phyloP scores from a whole-genome alignment of 805 yeast species.

The Starmerella vaccinii region DNA sequence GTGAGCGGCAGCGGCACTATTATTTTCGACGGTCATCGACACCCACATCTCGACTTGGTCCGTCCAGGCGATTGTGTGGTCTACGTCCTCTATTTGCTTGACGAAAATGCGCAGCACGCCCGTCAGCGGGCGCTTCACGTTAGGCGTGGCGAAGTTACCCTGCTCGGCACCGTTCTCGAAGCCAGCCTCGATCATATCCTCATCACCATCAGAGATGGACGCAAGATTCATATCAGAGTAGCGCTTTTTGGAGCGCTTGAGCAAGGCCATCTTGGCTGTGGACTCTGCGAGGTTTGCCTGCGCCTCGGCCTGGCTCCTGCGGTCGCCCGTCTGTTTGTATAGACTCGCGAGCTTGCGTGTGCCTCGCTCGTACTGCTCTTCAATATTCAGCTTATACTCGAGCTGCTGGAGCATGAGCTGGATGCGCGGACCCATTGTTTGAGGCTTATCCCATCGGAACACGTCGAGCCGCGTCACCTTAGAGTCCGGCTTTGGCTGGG shows the following conservation, averaged over 20 bases:
- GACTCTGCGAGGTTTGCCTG: constrained; percentile 78
- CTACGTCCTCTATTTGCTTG: constrained; percentile 74
- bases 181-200: constrained; percentile 13
- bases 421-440: constrained; percentile 79
- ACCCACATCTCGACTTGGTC: constrained; percentile 84
- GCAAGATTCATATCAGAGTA: constrained; percentile 77
- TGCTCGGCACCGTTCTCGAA: constrained; percentile 19
- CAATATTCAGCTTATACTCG: constrained; percentile 88
- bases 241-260: constrained; percentile 72
- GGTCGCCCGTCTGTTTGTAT: constrained; percentile 86
- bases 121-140: constrained; percentile 68
- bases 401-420: constrained; percentile 92
- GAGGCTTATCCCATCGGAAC: constrained; percentile 81
- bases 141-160: constrained; percentile 55
- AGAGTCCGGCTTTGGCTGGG: constrained; percentile 6
- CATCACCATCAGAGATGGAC: constrained; percentile 24
- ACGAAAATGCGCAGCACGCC: constrained; percentile 71
- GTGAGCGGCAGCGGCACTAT: constrained; percentile 44
- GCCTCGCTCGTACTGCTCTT: constrained; percentile 84
- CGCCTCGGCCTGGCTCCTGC: constrained; percentile 74
- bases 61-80: constrained; percentile 69
- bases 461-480: constrained; percentile 44
- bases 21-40: constrained; percentile 24
- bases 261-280: constrained; percentile 70
- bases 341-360: constrained; percentile 79